phyloP scores from a whole-genome alignment of 495 filamentous ascomycete genomes.

The Sordaria brevicollis region DNA sequence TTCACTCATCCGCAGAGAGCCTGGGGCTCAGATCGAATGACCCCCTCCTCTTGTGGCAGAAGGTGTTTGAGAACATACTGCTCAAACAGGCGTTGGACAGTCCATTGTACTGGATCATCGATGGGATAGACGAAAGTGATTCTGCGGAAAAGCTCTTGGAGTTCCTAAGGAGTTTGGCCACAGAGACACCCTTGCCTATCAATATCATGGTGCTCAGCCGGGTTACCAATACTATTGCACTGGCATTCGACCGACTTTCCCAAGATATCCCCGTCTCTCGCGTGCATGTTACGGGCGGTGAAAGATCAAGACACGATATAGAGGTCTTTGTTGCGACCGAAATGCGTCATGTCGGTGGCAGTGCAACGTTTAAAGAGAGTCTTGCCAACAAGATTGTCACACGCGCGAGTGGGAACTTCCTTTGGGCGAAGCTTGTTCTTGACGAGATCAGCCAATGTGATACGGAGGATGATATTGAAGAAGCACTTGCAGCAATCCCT shows the following conservation, averaged over 20 bases:
- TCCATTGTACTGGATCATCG: slow-evolving; percentile 27
- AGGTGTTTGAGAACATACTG: slow-evolving; percentile 22
- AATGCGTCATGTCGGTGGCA: background rate
- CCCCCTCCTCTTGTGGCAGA: slow-evolving; percentile 28
- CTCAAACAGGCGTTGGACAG: slow-evolving; percentile 7
- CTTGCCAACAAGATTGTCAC: background rate
- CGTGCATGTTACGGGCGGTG: background rate
- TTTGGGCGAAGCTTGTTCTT: background rate
- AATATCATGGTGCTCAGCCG: background rate
- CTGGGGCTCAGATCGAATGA: slow-evolving; percentile 15
- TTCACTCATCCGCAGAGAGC: slow-evolving; percentile 16
- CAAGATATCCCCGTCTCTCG: background rate
- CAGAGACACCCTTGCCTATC: background rate
- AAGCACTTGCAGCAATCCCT: background rate
- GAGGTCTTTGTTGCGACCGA: background rate
- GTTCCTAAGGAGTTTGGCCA: background rate
- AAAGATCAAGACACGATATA: background rate
- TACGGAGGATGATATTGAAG: background rate
- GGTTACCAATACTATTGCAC: background rate
- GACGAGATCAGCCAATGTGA: background rate
- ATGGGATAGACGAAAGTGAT: slow-evolving; percentile 27
- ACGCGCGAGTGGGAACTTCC: background rate
- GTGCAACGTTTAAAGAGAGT: background rate
- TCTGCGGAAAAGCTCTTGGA: background rate
- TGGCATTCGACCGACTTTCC: background rate